Base-by-base conservation (phyloP, 2,329 filamentous ascomycete species). In the Colletotrichum ledebouriae region DNA sequence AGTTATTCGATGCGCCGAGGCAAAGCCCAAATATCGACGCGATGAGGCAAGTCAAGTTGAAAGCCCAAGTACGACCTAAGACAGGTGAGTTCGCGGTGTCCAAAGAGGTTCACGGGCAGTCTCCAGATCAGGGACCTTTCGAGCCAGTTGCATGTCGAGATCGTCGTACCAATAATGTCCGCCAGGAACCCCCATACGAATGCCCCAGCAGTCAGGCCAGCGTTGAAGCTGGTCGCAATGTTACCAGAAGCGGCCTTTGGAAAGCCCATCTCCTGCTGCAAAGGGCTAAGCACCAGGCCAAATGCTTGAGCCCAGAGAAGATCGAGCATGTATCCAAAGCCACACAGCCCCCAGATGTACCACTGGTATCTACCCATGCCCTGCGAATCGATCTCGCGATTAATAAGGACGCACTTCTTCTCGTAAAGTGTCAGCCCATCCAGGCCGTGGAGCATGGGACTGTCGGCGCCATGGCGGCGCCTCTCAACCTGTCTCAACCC, bases 281-380 rank as follows among this genome's bases (percentile, higher is more conserved):
- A 73, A 6, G 86, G 83, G 10, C 82, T 82, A 15, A 87, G 75
- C 0, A 87, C 81, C 2, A 89, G 79, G 11, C 85, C 85, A 72
- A 89, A 87, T 0, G 84, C 86, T 70, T 88, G 86, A 3, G 86
- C 85, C 85, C 86, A 89, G 53, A 87, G 78, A 25, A 88, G 75
- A 71, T 89, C 87, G 42, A 89, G 78, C 46, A 87, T 75, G 72
- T 87, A 87, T 2, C 85, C 85, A 41, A 86, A 84, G 41, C 85
- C 85, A 70, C 85, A 87, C 0, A 87, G 75, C 3, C 75, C 72
- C 84, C 84, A 87, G 53, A 84, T 77, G 70, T 79, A 84, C 83
- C 83, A 86, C 71, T 87, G 84, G 67, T 86, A 87, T 60, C 75
- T 76, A 3, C 84, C 85, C 83, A 87, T 85, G 44, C 85, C 85